Evolutionary conservation across 805 yeast genomes (phyloP), one percentile per base, ranked within the genome.

Genomic region (Candida coleopterorum): DNA sequence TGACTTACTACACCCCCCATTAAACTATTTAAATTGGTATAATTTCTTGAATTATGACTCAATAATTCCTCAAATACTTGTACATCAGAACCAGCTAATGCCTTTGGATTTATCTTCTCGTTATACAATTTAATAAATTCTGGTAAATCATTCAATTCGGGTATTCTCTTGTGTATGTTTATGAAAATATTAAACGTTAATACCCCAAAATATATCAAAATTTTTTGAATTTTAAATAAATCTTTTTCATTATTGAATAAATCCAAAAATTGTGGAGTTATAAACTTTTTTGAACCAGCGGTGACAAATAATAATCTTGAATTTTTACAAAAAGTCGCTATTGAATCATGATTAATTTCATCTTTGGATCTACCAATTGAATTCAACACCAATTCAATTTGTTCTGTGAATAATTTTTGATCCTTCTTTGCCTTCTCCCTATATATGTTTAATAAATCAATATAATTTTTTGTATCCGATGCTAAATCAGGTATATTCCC

Each of bases 401-500:
- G 59, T 1, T 37, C n/a, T 4, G 66, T 47, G 43, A 80, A 69
- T 8, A 34, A 21, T 16, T 51, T 46, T 30, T 61, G 53, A 53
- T 88, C 95, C 2, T 40, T 32, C 8, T 47, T 39, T 1, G 84
- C 79, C 48, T 81, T 81, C 1, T 53, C 59, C 12, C 69, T 55
- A 51, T 85, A 90, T 3, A 86, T 47, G 0, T 50, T 50, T 52
- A 79, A 83, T 25, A 90, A 57, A 7, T 49, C 55, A 2, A 81
- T 64, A 53, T 84, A 90, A 38, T 65, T 65, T 7, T 59, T 56
- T 0, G 96, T 81, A 42, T 79, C 77, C 0, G 95, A 75, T 15
- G 85, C 82, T 96, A 90, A 90, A 54, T 89, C 97, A 0, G 96
- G 95, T 5, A 89, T 52, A 0, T 63, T 71, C 0, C 95, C 96